A percentile compares a stretch with the other conserved stretches of the same genome.
Evolutionary conservation across 768 basidiomycete genomes (phyloP).

Genomic region (Leucosporidium scottii): DNA sequence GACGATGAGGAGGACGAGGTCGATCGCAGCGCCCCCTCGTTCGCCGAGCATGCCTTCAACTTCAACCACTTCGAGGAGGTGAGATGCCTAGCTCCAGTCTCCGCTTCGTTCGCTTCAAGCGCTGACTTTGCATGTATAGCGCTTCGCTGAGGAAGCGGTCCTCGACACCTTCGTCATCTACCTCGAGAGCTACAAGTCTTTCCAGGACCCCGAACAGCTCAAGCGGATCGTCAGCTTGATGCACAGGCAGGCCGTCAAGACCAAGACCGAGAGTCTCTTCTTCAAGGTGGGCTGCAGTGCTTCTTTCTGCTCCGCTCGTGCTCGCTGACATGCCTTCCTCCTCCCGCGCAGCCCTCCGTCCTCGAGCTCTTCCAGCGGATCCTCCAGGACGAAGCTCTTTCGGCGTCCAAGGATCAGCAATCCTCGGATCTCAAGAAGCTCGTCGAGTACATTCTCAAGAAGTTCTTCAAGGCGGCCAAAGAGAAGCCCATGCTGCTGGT

Average conservation of each 20-base stretch:
- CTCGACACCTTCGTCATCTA: conserved; percentile 76
- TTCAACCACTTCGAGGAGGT: conserved; percentile 89
- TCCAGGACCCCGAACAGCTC: conserved; percentile 68
- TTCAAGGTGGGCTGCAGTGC: conserved; percentile 87
- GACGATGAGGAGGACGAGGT: conserved; percentile 57
- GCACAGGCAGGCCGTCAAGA: conserved; percentile 81
- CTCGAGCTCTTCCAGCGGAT: conserved; percentile 81
- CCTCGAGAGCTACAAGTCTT: conserved; percentile 75
- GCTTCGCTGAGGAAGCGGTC: conserved; percentile 81
- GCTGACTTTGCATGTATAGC: conserved; percentile 48
- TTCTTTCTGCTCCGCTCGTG: too few relatives aligned
- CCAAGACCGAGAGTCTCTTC: conserved; percentile 88
- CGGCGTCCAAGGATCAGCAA: conserved; percentile 66
- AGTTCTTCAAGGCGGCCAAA: conserved; percentile 86
- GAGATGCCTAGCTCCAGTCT: conserved; percentile 33
- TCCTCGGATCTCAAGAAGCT: conserved; percentile 75
- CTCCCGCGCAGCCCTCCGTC: conserved; percentile 64
- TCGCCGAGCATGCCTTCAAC: conserved; percentile 76
- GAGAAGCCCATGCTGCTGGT: conserved; percentile 80
- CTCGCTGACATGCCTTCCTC: conserved; percentile 3
- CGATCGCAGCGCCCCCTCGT: conserved; percentile 55
- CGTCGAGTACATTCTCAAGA: conserved; percentile 76
- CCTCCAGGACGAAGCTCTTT: conserved; percentile 65
- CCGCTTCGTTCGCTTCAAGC: conserved; percentile 14
- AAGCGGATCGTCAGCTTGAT: conserved; percentile 80